phyloP scores from a whole-genome alignment of 352 stramenopile species.

The Thraustochytrium sp. region DNA sequence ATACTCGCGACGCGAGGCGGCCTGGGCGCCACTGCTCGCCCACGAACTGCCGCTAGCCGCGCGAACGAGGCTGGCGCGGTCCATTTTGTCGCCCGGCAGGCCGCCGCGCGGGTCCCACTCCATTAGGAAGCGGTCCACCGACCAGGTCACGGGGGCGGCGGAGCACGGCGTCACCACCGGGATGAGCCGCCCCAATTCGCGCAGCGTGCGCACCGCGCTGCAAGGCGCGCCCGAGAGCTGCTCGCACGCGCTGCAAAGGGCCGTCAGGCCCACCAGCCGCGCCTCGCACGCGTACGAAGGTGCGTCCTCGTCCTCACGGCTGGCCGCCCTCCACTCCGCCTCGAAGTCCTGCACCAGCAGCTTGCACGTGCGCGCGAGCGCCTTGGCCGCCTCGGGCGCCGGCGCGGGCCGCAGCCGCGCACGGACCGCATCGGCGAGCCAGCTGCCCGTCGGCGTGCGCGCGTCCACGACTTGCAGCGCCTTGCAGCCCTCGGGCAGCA shows the following conservation, averaged over 20 bases:
- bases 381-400: background rate
- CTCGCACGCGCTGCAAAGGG: background rate
- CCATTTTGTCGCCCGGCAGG: no score
- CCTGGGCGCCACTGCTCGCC: conserved; percentile 68
- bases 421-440: background rate
- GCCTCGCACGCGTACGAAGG: conserved; percentile 24
- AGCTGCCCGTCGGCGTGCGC: background rate
- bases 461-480: background rate
- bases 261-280: conserved; percentile 1
- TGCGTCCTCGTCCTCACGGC: background rate
- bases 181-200: conserved; percentile 74
- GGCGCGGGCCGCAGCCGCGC: background rate
- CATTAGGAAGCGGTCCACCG: no score
- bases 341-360: background rate
- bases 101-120: no score
- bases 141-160: no score
- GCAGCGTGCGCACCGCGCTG: conserved; percentile 78
- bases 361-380: background rate
- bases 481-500: background rate
- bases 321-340: conserved; percentile 19
- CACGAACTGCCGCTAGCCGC: conserved; percentile 60
- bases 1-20: conserved; percentile 59
- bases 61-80: no score
- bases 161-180: conserved; percentile 66
- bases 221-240: background rate